A percentile compares a stretch with the other conserved stretches of the same genome.
phyloP scores from a whole-genome alignment of 805 yeast genomes.

The Nakazawaea ishiwadae region DNA sequence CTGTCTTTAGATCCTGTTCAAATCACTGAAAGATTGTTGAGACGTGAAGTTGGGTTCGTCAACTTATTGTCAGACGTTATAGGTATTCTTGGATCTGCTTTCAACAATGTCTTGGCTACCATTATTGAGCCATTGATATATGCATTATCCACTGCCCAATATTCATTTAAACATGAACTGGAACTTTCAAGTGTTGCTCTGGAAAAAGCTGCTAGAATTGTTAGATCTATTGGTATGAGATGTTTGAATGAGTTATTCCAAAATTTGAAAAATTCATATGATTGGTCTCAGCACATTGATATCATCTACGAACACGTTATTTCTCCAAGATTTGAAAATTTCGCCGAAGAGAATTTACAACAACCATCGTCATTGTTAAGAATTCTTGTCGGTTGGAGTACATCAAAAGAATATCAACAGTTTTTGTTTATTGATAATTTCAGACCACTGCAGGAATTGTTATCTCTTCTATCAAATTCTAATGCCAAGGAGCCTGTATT shows the following conservation, averaged over 20 bases:
- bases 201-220: constrained; percentile 46
- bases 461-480: constrained; percentile 46
- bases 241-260: constrained; percentile 54
- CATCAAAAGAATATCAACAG: constrained; percentile 37
- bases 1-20: constrained; percentile 14
- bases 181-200: constrained; percentile 19
- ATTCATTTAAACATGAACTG: constrained; percentile 26
- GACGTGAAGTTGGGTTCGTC: constrained; percentile 60
- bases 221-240: constrained; percentile 66
- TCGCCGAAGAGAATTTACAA: constrained; percentile 75
- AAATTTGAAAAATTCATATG: constrained; percentile 40
- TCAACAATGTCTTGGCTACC: constrained; percentile 41
- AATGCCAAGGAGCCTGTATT: constrained; percentile 68
- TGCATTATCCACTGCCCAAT: constrained; percentile 50
- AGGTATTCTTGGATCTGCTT: constrained; percentile 54
- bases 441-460: constrained; percentile 49
- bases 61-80: constrained; percentile 54
- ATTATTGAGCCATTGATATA: constrained; percentile 55
- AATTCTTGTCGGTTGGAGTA: constrained; percentile 57
- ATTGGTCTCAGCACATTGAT: constrained; percentile 54
- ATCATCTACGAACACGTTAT: constrained; percentile 51
- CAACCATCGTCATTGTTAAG: constrained; percentile 76
- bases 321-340: constrained; percentile 58
- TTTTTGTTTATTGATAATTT: constrained; percentile 54
- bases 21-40: constrained; percentile 30